A percentile compares a stretch with the other conserved stretches of the same genome.
These are phyloP conservation scores for Omphalotus guepiniiformis DNA, from an alignment of 768 basidiomycete genomes.

Conservation along the genomic window DNA sequence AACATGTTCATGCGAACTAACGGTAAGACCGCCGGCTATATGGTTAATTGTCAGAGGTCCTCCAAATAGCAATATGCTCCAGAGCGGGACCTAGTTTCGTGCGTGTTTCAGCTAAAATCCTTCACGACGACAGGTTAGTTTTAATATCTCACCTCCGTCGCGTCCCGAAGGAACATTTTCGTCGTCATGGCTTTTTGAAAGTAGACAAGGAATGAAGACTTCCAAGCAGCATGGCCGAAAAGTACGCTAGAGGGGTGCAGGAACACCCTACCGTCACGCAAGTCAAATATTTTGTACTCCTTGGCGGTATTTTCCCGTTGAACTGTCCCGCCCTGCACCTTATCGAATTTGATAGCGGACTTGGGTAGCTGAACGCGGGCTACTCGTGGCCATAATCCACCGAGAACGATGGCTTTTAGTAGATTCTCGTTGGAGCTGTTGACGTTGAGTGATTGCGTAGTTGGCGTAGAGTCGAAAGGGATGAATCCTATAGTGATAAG, in stretches of 20 bases:
- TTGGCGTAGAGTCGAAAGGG: slow-evolving; percentile 39
- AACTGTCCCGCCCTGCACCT: slow-evolving; percentile 77
- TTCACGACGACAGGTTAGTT: background rate
- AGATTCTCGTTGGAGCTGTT: slow-evolving; percentile 69
- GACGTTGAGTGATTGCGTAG: slow-evolving; percentile 50
- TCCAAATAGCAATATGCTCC: slow-evolving; percentile 80
- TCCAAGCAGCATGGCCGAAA: slow-evolving; percentile 71
- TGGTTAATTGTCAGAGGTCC: slow-evolving; percentile 77
- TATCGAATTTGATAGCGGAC: slow-evolving; percentile 78
- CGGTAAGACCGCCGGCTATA: slow-evolving; percentile 68
- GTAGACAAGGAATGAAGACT: slow-evolving; percentile 75
- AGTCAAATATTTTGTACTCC: slow-evolving; percentile 81
- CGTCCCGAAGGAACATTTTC: slow-evolving; percentile 84
- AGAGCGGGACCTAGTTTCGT: slow-evolving; percentile 69
- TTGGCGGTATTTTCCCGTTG: slow-evolving; percentile 81
- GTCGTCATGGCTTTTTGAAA: slow-evolving; percentile 79
- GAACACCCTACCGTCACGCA: slow-evolving; percentile 62
- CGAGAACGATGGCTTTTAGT: slow-evolving; percentile 79
- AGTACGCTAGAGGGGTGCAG: slow-evolving; percentile 80
- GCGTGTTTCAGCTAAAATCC: background rate
- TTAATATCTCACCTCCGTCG: slow-evolving; percentile 63
- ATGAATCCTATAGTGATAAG: slow-evolving; percentile 71
- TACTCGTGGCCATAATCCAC: slow-evolving; percentile 84
- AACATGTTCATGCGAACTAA: slow-evolving; percentile 47
- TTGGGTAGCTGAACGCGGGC: slow-evolving; percentile 72